These are phyloP conservation scores for Acacia concinna DNA, from an alignment of 331 rosid genomes.

Conservation along the genomic window DNA sequence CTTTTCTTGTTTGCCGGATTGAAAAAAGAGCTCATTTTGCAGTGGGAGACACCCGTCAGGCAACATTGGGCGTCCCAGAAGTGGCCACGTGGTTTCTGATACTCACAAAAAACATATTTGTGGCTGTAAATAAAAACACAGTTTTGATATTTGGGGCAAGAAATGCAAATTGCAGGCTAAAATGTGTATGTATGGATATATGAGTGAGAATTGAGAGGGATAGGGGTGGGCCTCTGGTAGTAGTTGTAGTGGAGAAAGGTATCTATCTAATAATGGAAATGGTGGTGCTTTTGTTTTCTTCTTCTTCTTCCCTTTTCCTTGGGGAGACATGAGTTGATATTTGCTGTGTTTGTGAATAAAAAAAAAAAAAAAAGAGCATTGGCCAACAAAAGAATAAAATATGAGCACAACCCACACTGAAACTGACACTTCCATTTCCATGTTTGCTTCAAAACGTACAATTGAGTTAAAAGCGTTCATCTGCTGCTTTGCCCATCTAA, in stretches of 20 bases:
- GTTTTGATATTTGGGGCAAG: slow-evolving; percentile 8
- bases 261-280: slow-evolving; percentile 22
- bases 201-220: neutral
- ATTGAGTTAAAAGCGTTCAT: neutral
- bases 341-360: slow-evolving; percentile 25
- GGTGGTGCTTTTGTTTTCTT: neutral
- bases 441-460: neutral
- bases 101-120: neutral
- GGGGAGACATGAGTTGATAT: neutral
- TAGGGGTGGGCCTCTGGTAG: slow-evolving; percentile 10
- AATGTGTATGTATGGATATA: neutral
- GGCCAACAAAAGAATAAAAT: too few species aligned
- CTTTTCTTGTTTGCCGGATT: neutral
- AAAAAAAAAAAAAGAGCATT: too few species aligned
- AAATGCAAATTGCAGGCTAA: neutral
- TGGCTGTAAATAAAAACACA: slow-evolving; percentile 34
- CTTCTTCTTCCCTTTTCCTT: neutral
- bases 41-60: slow-evolving; percentile 4
- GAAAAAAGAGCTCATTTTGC: neutral
- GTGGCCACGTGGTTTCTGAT: slow-evolving; percentile 40
- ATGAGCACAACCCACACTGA: slow-evolving; percentile 22
- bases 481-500: neutral
- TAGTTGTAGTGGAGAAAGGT: neutral
- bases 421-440: slow-evolving; percentile 1
- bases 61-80: slow-evolving; percentile 13